Conservation (phyloP, 257 asterid species). For the Datura wrightii region DNA sequence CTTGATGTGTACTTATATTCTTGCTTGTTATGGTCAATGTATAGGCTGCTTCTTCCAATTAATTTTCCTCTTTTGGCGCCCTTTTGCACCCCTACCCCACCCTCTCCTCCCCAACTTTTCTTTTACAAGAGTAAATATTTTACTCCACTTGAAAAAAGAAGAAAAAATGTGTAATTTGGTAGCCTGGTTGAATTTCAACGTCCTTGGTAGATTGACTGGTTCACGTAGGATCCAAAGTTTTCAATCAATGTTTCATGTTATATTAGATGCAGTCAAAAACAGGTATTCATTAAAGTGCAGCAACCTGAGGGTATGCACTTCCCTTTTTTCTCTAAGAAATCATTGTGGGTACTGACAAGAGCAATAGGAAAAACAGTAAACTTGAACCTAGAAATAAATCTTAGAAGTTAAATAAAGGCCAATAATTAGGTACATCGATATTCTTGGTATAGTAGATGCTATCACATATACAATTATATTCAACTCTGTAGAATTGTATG, state of each 20-base stretch:
- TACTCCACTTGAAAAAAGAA: not conserved
- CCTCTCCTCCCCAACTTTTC: not conserved
- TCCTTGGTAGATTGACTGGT: conserved; percentile 3
- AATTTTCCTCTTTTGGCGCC: not conserved
- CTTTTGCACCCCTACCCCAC: too few species aligned
- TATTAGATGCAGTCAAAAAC: conserved; percentile 10
- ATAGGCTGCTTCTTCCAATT: not conserved
- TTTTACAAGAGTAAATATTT: not conserved
- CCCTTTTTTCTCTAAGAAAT: conserved; percentile 8
- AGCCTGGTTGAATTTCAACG: not conserved
- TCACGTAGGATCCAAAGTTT: not conserved
- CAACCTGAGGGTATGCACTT: not conserved
- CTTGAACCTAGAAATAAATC: not conserved
- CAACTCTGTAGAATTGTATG: too few species aligned
- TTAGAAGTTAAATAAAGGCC: not conserved
- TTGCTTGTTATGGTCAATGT: not conserved
- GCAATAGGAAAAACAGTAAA: not conserved
- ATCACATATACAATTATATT: too few species aligned
- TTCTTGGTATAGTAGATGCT: too few species aligned
- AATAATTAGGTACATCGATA: too few species aligned
- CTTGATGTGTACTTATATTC: not conserved
- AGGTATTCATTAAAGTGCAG: not conserved
- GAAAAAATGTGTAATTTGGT: not conserved
- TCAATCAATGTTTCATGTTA: not conserved
- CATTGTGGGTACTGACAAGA: not conserved